A percentile compares a stretch with the other conserved stretches of the same genome.
Evolutionary conservation across 2,329 filamentous ascomycete species (phyloP).

Genomic region (Curvularia eragrostidis): DNA sequence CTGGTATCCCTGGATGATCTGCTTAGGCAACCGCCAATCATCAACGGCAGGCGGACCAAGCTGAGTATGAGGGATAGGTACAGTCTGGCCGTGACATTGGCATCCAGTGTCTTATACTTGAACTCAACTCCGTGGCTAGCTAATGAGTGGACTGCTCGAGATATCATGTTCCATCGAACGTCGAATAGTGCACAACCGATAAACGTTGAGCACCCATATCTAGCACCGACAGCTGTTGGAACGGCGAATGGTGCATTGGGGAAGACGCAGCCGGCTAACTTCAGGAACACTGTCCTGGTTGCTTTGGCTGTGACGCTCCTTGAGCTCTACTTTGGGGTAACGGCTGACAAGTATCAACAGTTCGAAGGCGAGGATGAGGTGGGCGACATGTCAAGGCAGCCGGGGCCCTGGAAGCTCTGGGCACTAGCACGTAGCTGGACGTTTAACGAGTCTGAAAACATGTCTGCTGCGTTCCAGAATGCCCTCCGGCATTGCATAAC

Average conservation of each 20-base stretch:
- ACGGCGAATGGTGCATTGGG: slow-evolving; percentile 12
- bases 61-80: slow-evolving; percentile 48
- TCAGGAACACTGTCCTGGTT: slow-evolving; percentile 46
- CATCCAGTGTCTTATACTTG: slow-evolving; percentile 46
- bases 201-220: slow-evolving; percentile 44
- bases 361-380: slow-evolving; percentile 26
- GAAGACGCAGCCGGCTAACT: slow-evolving; percentile 19
- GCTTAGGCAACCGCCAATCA: slow-evolving; percentile 32
- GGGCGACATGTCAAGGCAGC: slow-evolving; percentile 20
- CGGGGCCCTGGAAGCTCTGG: slow-evolving; percentile 41
- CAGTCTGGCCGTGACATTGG: slow-evolving; percentile 45
- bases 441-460: slow-evolving; percentile 42
- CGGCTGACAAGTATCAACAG: slow-evolving; percentile 41
- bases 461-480: slow-evolving; percentile 45
- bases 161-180: slow-evolving; percentile 44
- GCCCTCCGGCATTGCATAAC: slow-evolving; percentile 46
- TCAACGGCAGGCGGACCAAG: slow-evolving; percentile 37
- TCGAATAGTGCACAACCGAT: slow-evolving; percentile 25
- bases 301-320: slow-evolving; percentile 45
- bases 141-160: slow-evolving; percentile 43
- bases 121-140: slow-evolving; percentile 48
- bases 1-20: slow-evolving; percentile 44
- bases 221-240: slow-evolving; percentile 27
- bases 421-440: slow-evolving; percentile 46
- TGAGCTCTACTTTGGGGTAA: slow-evolving; percentile 48